Conservation (phyloP, 345 rosid genomes). For the Boechera divaricarpa region DNA sequence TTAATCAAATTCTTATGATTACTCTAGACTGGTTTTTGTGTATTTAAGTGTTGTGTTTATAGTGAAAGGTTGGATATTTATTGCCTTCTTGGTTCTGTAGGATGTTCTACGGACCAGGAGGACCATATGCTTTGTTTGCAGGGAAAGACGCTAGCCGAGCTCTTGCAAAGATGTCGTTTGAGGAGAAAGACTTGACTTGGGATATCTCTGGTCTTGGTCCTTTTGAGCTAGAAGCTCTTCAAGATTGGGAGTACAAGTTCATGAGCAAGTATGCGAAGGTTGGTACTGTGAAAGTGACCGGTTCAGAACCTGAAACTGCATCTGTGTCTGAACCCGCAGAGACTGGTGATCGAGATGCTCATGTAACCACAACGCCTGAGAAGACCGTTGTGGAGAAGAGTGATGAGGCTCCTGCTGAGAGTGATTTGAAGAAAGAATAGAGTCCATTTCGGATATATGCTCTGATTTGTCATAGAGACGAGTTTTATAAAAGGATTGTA, state of each 20-base stretch:
- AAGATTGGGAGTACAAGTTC: constrained; percentile 99
- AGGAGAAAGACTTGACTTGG: constrained; percentile 86
- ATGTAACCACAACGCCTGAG: constrained; percentile 17
- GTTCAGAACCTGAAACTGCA: constrained; percentile 56
- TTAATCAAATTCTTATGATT: constrained; percentile 7
- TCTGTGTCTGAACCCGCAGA: constrained; percentile 51
- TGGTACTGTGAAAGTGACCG: constrained; percentile 67
- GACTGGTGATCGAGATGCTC: constrained; percentile 45
- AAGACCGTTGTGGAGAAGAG: constrained; percentile 21
- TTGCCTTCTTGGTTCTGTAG: constrained; percentile 48
- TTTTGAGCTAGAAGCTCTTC: constrained; percentile 92
- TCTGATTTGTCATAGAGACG: constrained; percentile 25
- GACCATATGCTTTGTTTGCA: constrained; percentile 95
- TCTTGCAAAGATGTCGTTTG: constrained; percentile 99
- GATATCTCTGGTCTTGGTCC: constrained; percentile 97
- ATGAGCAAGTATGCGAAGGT: constrained; percentile 96
- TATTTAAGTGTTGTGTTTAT: constrained; percentile 5
- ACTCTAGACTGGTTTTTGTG: constrained; percentile 2
- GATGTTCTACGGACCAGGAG: constrained; percentile 99
- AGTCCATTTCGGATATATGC: not conserved
- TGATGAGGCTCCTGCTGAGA: constrained; percentile 29
- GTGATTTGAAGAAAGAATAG: constrained; percentile 36
- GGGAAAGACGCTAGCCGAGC: constrained; percentile 99
- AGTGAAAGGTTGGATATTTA: constrained; percentile 2
- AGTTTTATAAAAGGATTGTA: constrained; percentile 16